Conservation (phyloP, 164 flowering plant species). For the Aristolochia californica region DNA sequence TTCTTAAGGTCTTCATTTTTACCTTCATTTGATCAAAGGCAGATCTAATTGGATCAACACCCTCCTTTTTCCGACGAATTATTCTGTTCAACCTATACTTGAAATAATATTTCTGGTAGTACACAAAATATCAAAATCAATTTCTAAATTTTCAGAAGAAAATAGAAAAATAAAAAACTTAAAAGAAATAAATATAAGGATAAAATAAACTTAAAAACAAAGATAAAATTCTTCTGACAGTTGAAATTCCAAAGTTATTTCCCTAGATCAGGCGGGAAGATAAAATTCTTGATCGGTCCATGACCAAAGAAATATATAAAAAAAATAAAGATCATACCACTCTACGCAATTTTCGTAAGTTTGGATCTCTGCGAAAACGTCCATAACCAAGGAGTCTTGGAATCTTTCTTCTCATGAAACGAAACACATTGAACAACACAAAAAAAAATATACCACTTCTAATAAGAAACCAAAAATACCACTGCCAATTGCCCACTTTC, state of each 20-base stretch:
- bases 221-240: too few relatives aligned
- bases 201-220: background rate
- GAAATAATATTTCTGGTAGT: conserved; percentile 49
- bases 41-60: conserved; percentile 76
- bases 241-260: too few relatives aligned
- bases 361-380: conserved; percentile 65
- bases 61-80: conserved; percentile 45
- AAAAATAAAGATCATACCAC: conserved; percentile 36
- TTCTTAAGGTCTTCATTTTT: background rate
- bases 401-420: conserved; percentile 46
- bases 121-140: conserved; percentile 5
- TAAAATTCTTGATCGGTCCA: too few relatives aligned
- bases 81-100: conserved; percentile 27
- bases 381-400: conserved; percentile 65
- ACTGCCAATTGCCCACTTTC: conserved; percentile 34
- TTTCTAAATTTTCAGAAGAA: background rate
- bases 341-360: conserved; percentile 44
- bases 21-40: conserved; percentile 97
- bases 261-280: too few relatives aligned
- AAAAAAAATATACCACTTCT: conserved; percentile 50
- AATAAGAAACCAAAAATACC: conserved; percentile 54
- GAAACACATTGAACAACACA: conserved; percentile 43
- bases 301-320: too few relatives aligned
- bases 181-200: too few relatives aligned
- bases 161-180: too few relatives aligned